Evolutionary conservation across 2,329 filamentous ascomycete species (phyloP).

Genomic region (Alternaria arbusti): DNA sequence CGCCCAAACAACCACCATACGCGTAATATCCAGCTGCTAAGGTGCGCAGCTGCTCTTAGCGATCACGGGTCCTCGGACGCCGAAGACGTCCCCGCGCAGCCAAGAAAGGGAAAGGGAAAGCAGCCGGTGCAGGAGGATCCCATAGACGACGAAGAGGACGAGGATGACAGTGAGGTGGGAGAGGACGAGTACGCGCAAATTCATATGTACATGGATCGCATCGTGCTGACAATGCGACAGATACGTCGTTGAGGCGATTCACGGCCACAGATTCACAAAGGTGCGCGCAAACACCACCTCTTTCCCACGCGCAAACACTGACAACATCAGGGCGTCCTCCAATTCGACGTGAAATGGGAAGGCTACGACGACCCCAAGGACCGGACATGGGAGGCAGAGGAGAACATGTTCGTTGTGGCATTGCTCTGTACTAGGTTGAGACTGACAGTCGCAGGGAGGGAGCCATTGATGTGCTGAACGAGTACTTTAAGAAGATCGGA

Average conservation of each 20-base stretch:
- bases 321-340: slow-evolving; percentile 33
- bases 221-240: slow-evolving; percentile 52
- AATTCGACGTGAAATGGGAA: slow-evolving; percentile 81
- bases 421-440: neutral
- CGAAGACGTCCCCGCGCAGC: slow-evolving; percentile 35
- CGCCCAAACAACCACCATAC: neutral
- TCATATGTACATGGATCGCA: neutral
- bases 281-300: slow-evolving; percentile 36
- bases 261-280: slow-evolving; percentile 64
- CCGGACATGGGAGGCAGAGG: slow-evolving; percentile 79
- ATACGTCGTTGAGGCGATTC: slow-evolving; percentile 77
- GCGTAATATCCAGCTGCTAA: slow-evolving; percentile 22
- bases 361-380: slow-evolving; percentile 75
- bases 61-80: slow-evolving; percentile 48
- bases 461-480: slow-evolving; percentile 62
- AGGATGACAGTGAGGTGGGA: slow-evolving; percentile 40
- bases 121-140: slow-evolving; percentile 7
- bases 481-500: slow-evolving; percentile 69
- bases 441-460: slow-evolving; percentile 33
- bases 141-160: slow-evolving; percentile 41
- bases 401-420: slow-evolving; percentile 64
- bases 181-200: slow-evolving; percentile 54
- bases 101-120: slow-evolving; percentile 21
- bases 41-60: slow-evolving; percentile 46
- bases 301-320: slow-evolving; percentile 5